These are phyloP conservation scores for Gossypium longicalyx DNA, from an alignment of 345 rosid genomes.

Conservation along the genomic window DNA sequence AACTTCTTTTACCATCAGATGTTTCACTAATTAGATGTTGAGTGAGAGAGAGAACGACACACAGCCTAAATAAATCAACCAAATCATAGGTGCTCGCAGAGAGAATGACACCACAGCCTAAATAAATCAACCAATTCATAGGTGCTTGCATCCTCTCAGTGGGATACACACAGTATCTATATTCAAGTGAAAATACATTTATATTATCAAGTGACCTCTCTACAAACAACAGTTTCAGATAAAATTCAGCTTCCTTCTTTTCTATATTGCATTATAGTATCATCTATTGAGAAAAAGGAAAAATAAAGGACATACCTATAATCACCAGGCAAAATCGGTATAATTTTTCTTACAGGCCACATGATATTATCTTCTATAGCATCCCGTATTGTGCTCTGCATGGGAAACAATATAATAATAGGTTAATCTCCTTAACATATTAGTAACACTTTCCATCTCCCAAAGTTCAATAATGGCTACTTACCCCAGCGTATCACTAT, in stretches of 20 bases:
- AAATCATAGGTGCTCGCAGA: neutral
- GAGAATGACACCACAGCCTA: neutral
- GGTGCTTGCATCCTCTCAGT: neutral
- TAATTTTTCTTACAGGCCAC: conserved; percentile 96
- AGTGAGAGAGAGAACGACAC: neutral
- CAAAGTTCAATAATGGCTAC: neutral
- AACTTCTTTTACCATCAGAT: conserved; percentile 13
- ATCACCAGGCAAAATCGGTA: conserved; percentile 97
- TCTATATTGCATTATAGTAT: neutral
- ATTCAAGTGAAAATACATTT: neutral
- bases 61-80: neutral
- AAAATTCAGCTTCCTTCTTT: neutral
- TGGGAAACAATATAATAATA: conserved; percentile 19
- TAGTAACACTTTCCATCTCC: neutral
- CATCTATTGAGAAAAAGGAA: neutral
- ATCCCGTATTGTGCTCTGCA: conserved; percentile 83
- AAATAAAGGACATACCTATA: conserved; percentile 58
- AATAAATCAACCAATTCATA: neutral
- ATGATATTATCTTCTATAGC: conserved; percentile 95
- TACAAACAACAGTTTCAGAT: neutral
- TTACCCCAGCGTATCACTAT: neutral
- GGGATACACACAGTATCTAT: neutral
- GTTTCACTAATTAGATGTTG: neutral
- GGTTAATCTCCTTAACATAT: neutral
- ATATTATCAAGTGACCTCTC: neutral